Conservation (phyloP, 768 basidiomycete species). For the Mycena crocata region DNA sequence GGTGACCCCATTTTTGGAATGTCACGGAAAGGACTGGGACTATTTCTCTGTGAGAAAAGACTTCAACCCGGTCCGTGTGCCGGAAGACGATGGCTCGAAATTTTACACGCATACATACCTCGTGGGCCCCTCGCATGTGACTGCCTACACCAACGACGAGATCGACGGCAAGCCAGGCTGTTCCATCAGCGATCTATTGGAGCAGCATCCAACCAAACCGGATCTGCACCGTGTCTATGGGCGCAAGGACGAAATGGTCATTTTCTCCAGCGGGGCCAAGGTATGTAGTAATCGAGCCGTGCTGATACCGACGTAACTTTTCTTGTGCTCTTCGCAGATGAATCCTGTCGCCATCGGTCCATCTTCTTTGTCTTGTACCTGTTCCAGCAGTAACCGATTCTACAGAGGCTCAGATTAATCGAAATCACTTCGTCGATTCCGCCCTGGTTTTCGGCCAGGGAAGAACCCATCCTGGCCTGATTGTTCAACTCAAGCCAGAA, state of each 20-base stretch:
- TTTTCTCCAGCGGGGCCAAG: slow-evolving; percentile 9
- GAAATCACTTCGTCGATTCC: slow-evolving; percentile 14
- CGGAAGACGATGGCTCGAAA: slow-evolving; percentile 13
- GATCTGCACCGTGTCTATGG: slow-evolving; percentile 21
- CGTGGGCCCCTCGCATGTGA: background rate
- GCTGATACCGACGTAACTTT: too few species aligned
- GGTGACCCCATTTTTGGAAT: slow-evolving; percentile 2
- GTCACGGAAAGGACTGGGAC: slow-evolving; percentile 23
- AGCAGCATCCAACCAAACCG: slow-evolving; percentile 21
- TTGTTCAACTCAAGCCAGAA: slow-evolving; percentile 20
- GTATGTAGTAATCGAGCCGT: background rate
- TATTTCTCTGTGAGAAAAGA: slow-evolving; percentile 3
- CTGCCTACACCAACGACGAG: slow-evolving; percentile 2
- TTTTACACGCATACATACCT: slow-evolving; percentile 24
- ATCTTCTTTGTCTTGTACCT: background rate
- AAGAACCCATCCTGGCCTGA: slow-evolving; percentile 1
- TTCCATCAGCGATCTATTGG: slow-evolving; percentile 17
- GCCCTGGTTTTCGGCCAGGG: slow-evolving; percentile 10
- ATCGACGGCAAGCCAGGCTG: slow-evolving; percentile 14
- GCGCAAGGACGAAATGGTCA: slow-evolving; percentile 17
- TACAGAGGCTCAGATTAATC: slow-evolving; percentile 15
- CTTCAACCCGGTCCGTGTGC: background rate
- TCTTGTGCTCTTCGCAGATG: slow-evolving; percentile 5
- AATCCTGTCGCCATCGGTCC: slow-evolving; percentile 18
- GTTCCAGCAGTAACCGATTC: background rate